phyloP scores from a whole-genome alignment of 2,329 filamentous ascomycete species.

The Coniella vitis region DNA sequence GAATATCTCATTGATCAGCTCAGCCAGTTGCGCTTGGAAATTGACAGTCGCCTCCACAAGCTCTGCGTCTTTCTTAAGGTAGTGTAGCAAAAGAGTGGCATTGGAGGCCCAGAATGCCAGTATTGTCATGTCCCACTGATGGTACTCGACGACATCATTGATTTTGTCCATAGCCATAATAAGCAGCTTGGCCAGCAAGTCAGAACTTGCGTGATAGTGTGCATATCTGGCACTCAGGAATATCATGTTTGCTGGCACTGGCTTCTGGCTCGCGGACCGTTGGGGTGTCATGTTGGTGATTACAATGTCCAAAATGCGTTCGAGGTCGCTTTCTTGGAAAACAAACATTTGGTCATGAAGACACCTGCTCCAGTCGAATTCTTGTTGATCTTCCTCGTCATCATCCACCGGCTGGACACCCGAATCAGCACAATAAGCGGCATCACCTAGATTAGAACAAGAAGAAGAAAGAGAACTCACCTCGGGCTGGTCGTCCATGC shows the following conservation, averaged over 20 bases:
- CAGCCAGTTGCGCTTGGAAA: slow-evolving; percentile 88
- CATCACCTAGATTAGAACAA: background rate
- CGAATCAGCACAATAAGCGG: slow-evolving; percentile 10
- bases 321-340: slow-evolving; percentile 90
- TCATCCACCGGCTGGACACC: slow-evolving; percentile 59
- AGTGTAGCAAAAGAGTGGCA: slow-evolving; percentile 88
- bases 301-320: slow-evolving; percentile 86
- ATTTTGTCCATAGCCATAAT: slow-evolving; percentile 90
- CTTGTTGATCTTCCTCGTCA: slow-evolving; percentile 79
- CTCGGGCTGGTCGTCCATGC: slow-evolving; percentile 92
- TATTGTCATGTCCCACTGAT: slow-evolving; percentile 99
- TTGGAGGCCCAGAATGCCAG: slow-evolving; percentile 99
- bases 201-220: slow-evolving; percentile 86
- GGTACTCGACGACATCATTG: slow-evolving; percentile 88
- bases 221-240: slow-evolving; percentile 94
- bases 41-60: slow-evolving; percentile 74
- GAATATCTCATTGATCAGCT: slow-evolving; percentile 96
- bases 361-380: slow-evolving; percentile 93
- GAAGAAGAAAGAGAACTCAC: slow-evolving; percentile 33
- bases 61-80: slow-evolving; percentile 88
- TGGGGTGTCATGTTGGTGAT: slow-evolving; percentile 98
- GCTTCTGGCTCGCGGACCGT: slow-evolving; percentile 92
- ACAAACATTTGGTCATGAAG: slow-evolving; percentile 99
- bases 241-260: slow-evolving; percentile 92
- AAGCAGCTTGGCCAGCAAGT: slow-evolving; percentile 74